A percentile compares a stretch with the other conserved stretches of the same genome.
These are phyloP conservation scores for Sambucus nigra DNA, from an alignment of 129 eudicot genomes.

Conservation along the genomic window DNA sequence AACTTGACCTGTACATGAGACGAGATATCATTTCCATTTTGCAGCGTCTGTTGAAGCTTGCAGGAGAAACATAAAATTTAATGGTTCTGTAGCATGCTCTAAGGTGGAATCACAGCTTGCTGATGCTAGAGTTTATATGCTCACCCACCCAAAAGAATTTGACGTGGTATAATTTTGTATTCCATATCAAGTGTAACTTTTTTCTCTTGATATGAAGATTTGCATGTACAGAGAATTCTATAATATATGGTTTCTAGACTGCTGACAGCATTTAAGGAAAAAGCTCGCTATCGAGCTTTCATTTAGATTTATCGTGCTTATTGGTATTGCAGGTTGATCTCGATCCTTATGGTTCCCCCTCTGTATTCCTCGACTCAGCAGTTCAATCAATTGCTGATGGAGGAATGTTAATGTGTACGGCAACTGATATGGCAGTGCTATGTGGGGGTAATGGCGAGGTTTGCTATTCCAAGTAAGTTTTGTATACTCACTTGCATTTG, in stretches of 20 bases:
- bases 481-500: neutral
- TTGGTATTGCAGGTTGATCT: constrained; percentile 77
- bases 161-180: constrained; percentile 78
- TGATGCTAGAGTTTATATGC: constrained; percentile 99
- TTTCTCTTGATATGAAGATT: too few species aligned
- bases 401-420: constrained; percentile 96
- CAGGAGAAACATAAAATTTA: constrained; percentile 85
- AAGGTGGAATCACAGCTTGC: constrained; percentile 91
- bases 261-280: neutral
- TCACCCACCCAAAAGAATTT: constrained; percentile 96
- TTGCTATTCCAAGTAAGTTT: constrained; percentile 91
- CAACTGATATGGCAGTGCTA: constrained; percentile 98
- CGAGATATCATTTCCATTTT: constrained; percentile 7
- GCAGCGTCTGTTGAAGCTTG: constrained; percentile 96
- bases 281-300: neutral
- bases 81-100: constrained; percentile 74
- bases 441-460: constrained; percentile 99
- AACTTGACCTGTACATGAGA: neutral
- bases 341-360: constrained; percentile 97
- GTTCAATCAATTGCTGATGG: constrained; percentile 95
- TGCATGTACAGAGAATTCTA: too few species aligned
- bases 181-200: too few species aligned
- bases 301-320: neutral
- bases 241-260: neutral
- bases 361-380: constrained; percentile 95